Conservation (phyloP, 31 red algal species). For the Asparagopsis taxiformis region DNA sequence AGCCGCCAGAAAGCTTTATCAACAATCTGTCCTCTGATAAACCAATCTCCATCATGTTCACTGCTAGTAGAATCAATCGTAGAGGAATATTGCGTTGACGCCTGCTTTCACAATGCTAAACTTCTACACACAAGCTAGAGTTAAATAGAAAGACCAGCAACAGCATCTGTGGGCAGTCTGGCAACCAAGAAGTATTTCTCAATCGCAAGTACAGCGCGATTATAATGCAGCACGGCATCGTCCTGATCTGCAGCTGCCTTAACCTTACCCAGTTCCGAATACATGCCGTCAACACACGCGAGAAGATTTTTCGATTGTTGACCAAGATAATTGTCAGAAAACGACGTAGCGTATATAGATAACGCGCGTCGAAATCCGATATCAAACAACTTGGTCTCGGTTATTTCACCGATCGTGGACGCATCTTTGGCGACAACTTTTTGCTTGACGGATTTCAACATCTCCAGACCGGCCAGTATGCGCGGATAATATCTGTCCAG, state of each 20-base stretch:
- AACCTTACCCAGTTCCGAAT: constrained; percentile 37
- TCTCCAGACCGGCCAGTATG: constrained; percentile 29
- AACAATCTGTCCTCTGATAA: too few species aligned
- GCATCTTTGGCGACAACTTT: constrained; percentile 2
- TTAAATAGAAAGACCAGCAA: too few species aligned
- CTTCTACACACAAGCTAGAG: too few species aligned
- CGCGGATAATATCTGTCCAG: constrained; percentile 57
- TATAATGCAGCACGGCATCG: constrained; percentile 24
- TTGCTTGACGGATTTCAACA: constrained; percentile 16
- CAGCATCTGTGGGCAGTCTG: constrained; percentile 17
- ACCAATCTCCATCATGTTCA: too few species aligned
- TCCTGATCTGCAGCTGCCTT: constrained; percentile 7
- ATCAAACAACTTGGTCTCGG: constrained; percentile 37
- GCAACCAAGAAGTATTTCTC: constrained; percentile 31
- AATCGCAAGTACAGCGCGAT: constrained; percentile 15
- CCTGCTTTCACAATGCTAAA: too few species aligned
- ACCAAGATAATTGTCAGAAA: constrained; percentile 57
- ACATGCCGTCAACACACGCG: constrained; percentile 33
- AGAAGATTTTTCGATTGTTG: constrained; percentile 25
- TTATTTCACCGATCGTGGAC: constrained; percentile 10
- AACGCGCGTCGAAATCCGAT: constrained; percentile 43
- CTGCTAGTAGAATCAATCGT: too few species aligned
- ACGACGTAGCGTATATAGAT: constrained; percentile 45
- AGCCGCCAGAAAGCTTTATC: too few species aligned
- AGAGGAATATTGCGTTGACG: too few species aligned